Evolutionary conservation across 192 early-diverging fungal genomes (phyloP).

Genomic region (Umbelopsis vinacea): DNA sequence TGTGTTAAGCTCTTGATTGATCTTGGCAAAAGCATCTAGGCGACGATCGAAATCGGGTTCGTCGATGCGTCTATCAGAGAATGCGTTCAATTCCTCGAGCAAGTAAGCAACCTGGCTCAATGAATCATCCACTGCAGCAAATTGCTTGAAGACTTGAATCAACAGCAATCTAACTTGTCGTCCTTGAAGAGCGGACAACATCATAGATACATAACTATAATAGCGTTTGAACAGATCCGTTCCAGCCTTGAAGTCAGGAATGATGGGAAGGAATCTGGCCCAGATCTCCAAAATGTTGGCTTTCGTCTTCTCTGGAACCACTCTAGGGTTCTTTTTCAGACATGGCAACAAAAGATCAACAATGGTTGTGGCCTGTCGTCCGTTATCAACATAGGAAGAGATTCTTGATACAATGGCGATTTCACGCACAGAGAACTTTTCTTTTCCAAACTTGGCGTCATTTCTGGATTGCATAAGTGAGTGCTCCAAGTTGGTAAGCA

Average conservation of each 20-base stretch:
- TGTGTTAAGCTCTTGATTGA: conserved; percentile 73
- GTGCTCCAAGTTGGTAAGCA: conserved; percentile 65
- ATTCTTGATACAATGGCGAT: conserved; percentile 82
- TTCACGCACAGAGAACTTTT: conserved; percentile 64
- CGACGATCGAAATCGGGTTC: conserved; percentile 88
- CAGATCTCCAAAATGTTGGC: conserved; percentile 83
- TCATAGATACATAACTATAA: conserved; percentile 65
- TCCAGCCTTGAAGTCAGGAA: conserved; percentile 55
- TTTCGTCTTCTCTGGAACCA: conserved; percentile 83
- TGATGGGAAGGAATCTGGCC: conserved; percentile 75
- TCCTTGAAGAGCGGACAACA: conserved; percentile 71
- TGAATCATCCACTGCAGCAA: conserved; percentile 65
- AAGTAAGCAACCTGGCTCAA: conserved; percentile 58
- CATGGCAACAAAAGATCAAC: conserved; percentile 85
- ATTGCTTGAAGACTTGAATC: conserved; percentile 60
- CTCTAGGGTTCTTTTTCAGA: conserved; percentile 67
- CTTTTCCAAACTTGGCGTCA: conserved; percentile 54
- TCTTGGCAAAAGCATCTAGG: conserved; percentile 72
- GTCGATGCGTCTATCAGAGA: conserved; percentile 72
- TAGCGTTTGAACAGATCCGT: conserved; percentile 58
- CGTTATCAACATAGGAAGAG: conserved; percentile 72
- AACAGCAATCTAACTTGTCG: conserved; percentile 69
- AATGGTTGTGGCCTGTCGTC: conserved; percentile 68
- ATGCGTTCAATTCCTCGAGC: conserved; percentile 80
- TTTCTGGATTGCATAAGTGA: conserved; percentile 49